Evolutionary conservation across 208 protist genomes (phyloP).

Genomic region (Angomonas ambiguus): DNA sequence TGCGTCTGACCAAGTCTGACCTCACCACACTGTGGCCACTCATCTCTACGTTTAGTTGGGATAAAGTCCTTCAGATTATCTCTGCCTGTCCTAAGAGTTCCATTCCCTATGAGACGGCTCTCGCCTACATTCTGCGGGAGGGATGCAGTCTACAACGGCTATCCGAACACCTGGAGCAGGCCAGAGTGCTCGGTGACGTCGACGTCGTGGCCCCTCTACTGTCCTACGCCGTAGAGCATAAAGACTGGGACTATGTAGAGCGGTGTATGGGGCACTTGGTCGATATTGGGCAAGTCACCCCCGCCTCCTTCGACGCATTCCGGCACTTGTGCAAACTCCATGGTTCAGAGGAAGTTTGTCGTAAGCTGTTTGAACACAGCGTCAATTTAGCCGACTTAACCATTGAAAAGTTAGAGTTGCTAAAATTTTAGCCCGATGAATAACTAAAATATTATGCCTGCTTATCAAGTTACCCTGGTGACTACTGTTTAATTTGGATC

Average conservation of each 20-base stretch:
- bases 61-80: conserved; percentile 75
- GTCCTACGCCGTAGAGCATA: conserved; percentile 55
- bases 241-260: conserved; percentile 77
- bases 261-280: conserved; percentile 77
- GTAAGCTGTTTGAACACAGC: conserved; percentile 46
- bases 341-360: conserved; percentile 51
- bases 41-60: conserved; percentile 70
- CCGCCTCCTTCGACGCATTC: conserved; percentile 61
- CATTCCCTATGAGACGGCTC: conserved; percentile 63
- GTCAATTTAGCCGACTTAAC: conserved; percentile 59
- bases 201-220: conserved; percentile 85
- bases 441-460: no score
- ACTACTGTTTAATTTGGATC: not conserved
- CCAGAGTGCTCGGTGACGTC: conserved; percentile 74
- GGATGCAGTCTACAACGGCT: conserved; percentile 77
- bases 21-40: conserved; percentile 67
- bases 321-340: conserved; percentile 70
- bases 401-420: conserved; percentile 68
- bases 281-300: conserved; percentile 79
- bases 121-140: conserved; percentile 67
- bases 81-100: conserved; percentile 82
- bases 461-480: not conserved
- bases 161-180: conserved; percentile 84
- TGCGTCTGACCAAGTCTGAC: conserved; percentile 56
- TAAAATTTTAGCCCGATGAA: conserved; percentile 54